A percentile compares a stretch with the other conserved stretches of the same genome.
phyloP scores from a whole-genome alignment of 2,329 filamentous ascomycete genomes.

The Lasiodiplodia citricola region DNA sequence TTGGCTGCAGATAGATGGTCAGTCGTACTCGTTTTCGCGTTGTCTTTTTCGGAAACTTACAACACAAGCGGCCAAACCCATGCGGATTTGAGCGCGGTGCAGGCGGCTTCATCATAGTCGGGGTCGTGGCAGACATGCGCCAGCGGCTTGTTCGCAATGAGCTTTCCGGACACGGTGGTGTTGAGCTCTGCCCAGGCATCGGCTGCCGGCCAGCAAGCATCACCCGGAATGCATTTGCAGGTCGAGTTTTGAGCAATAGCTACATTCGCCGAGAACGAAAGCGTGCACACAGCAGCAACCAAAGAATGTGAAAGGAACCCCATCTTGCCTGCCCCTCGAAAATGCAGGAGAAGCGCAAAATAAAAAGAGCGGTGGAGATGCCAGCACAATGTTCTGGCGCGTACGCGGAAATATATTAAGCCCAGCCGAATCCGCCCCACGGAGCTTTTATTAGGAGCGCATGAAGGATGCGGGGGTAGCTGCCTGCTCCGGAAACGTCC shows the following conservation, averaged over 20 bases:
- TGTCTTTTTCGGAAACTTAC: neutral
- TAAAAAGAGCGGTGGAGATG: neutral
- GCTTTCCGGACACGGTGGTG: constrained; percentile 48
- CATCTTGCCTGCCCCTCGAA: neutral
- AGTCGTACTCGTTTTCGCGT: neutral
- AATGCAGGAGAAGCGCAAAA: no score
- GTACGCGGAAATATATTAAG: neutral
- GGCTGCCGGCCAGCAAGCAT: constrained; percentile 55
- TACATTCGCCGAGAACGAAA: neutral
- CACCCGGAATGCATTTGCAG: constrained; percentile 44
- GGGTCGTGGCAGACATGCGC: constrained; percentile 53
- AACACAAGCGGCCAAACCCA: constrained; percentile 33
- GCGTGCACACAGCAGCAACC: neutral
- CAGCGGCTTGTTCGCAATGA: constrained; percentile 51
- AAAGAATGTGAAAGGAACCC: neutral
- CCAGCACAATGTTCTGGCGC: neutral
- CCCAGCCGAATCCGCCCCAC: no score
- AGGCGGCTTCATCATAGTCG: constrained; percentile 36
- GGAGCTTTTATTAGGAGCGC: neutral
- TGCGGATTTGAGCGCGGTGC: constrained; percentile 31
- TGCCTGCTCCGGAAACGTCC: neutral
- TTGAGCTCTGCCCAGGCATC: constrained; percentile 55
- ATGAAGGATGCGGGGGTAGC: neutral
- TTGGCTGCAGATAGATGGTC: neutral
- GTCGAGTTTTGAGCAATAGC: neutral